phyloP scores from a whole-genome alignment of 805 yeast species.

The Barnettozyma californica region DNA sequence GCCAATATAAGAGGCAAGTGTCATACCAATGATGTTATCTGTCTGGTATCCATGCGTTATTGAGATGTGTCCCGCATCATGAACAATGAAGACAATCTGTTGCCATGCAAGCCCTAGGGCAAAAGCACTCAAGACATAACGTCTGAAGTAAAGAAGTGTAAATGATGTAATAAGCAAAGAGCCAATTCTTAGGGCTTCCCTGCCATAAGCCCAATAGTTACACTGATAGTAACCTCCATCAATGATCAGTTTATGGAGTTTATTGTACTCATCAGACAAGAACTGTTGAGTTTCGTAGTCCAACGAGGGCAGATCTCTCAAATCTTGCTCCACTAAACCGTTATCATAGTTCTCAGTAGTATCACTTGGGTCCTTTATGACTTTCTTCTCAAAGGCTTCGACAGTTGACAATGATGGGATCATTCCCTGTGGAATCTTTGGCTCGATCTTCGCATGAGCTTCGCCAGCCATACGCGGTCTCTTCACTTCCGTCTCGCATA shows the following conservation, averaged over 20 bases:
- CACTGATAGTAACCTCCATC: slow-evolving; percentile 65
- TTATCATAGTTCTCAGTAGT: slow-evolving; percentile 56
- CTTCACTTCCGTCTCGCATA: neutral
- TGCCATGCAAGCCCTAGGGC: slow-evolving; percentile 80
- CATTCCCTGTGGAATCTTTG: slow-evolving; percentile 46
- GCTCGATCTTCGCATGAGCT: slow-evolving; percentile 37
- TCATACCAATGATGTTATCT: slow-evolving; percentile 70
- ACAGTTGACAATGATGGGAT: slow-evolving; percentile 35
- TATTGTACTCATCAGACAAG: slow-evolving; percentile 53
- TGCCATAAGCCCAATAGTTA: slow-evolving; percentile 64
- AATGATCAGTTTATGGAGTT: slow-evolving; percentile 50
- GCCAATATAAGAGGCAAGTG: slow-evolving; percentile 76
- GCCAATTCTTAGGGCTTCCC: slow-evolving; percentile 59
- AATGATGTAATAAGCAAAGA: slow-evolving; percentile 47
- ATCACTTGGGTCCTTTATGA: slow-evolving; percentile 51
- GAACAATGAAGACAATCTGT: slow-evolving; percentile 81
- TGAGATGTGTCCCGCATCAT: slow-evolving; percentile 84
- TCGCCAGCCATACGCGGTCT: slow-evolving; percentile 33
- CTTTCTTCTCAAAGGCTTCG: slow-evolving; percentile 24
- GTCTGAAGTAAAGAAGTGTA: slow-evolving; percentile 40
- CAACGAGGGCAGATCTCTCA: slow-evolving; percentile 53
- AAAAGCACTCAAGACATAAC: slow-evolving; percentile 53
- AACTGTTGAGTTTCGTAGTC: slow-evolving; percentile 61
- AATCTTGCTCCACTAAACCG: slow-evolving; percentile 46
- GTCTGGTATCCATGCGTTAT: slow-evolving; percentile 74